Evolutionary conservation across 2,329 filamentous ascomycete genomes (phyloP), one percentile per base, ranked within the genome.

Genomic region (Calonectria pauciramosa): DNA sequence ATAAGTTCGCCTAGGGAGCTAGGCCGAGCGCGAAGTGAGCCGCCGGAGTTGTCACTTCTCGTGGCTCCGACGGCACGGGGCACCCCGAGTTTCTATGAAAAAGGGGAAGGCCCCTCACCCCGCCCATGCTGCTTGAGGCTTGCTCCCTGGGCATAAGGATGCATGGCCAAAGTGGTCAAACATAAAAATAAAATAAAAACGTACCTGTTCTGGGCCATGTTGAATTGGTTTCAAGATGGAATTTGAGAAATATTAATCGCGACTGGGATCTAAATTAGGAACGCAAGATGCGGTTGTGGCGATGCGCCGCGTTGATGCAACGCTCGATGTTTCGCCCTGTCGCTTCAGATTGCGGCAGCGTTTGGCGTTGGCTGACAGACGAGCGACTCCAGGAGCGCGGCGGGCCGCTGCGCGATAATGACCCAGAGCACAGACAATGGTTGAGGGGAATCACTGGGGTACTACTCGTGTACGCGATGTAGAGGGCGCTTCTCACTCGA

Each of bases 141-240:
- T 65, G 56, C 67, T 72, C 36, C 67, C 71, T 73, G 63, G 54
- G 67, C 41, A 67, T 49, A 28, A 60, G 49, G 63, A 49, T 52
- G 23, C 28, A 63, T 32, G 51, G 73, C 49, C 68, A 72, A 67
- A 44, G 41, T 44, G 41, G 41, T n/a, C 41, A 44, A 47, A 47
- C 44, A 47, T 47, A 23, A 47, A 47, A 47, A 47, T 47, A 47
- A 47, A 47, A 38, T 44, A 38, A 63, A 49, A 47, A 77, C 80
- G 68, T 81, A 81, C 80, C 83, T 82, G 69, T 84, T 83, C 78
- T 84, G 83, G 76, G 83, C 83, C 83, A 84, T 84, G 56, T 76
- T 80, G 74, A 71, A 79, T 78, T 68, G 72, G 68, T 65, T 54
- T 52, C 49, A 68, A 51, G 41, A 41, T 23, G 20, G 30, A 13